These are phyloP conservation scores for Themeda triandra DNA, from an alignment of 176 grass and related monocot species.

Conservation along the genomic window DNA sequence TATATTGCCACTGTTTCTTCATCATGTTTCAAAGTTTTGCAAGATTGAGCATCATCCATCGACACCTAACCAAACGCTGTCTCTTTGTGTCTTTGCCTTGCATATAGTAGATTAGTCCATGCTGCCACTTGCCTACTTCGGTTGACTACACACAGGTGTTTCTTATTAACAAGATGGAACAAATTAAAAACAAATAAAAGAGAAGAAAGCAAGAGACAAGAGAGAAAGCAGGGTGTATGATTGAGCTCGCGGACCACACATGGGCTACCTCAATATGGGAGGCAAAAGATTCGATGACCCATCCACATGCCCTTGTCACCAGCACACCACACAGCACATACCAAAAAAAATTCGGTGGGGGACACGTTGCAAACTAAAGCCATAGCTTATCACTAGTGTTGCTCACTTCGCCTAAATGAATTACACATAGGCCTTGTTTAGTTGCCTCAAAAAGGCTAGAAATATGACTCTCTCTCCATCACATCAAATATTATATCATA, in stretches of 20 bases:
- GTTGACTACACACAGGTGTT: neutral
- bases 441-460: no score
- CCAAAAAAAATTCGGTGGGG: neutral
- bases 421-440: no score
- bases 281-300: slow-evolving; percentile 22
- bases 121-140: neutral
- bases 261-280: slow-evolving; percentile 37
- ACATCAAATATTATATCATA: no score
- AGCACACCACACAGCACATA: neutral
- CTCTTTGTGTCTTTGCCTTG: neutral
- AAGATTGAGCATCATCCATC: neutral
- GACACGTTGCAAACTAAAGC: slow-evolving; percentile 22
- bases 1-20: no score
- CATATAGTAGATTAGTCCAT: neutral
- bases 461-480: no score
- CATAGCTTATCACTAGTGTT: neutral
- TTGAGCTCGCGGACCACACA: slow-evolving; percentile 19
- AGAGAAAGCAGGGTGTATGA: slow-evolving; percentile 4
- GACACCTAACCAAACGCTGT: neutral
- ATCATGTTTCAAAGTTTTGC: neutral
- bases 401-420: neutral
- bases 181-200: neutral
- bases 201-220: neutral
- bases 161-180: neutral
- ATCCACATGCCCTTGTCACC: neutral